These are phyloP conservation scores for Epichloe gansuensis DNA, from an alignment of 2,329 filamentous ascomycete genomes.

Conservation along the genomic window DNA sequence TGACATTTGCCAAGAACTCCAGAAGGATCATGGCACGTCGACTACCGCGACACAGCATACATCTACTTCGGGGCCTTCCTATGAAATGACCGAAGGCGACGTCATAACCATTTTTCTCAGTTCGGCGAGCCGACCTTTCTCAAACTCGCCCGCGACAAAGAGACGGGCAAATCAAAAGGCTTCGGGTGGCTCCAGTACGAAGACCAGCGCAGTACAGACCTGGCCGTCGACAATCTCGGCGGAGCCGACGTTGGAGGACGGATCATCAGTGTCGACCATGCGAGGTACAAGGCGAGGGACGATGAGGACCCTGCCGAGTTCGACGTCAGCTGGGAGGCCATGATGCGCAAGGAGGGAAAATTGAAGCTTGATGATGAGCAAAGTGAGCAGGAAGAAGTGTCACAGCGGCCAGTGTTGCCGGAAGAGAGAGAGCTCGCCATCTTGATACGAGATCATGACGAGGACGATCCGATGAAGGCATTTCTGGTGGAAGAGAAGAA, in stretches of 20 bases:
- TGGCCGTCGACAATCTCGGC: constrained; percentile 91
- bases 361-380: constrained; percentile 32
- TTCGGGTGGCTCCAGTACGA: constrained; percentile 98
- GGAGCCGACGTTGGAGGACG: constrained; percentile 74
- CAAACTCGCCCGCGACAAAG: constrained; percentile 86
- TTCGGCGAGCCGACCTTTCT: constrained; percentile 91
- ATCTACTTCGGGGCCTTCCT: constrained; percentile 92
- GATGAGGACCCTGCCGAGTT: constrained; percentile 56
- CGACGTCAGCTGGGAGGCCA: constrained; percentile 47
- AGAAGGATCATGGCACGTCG: constrained; percentile 88
- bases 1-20: constrained; percentile 45
- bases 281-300: constrained; percentile 78
- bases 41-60: constrained; percentile 96
- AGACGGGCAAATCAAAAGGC: constrained; percentile 87
- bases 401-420: constrained; percentile 52
- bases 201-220: constrained; percentile 87
- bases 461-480: constrained; percentile 95
- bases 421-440: constrained; percentile 72
- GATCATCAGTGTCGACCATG: constrained; percentile 79
- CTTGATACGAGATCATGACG: constrained; percentile 70
- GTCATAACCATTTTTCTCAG: constrained; percentile 90
- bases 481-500: constrained; percentile 86
- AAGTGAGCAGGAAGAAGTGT: constrained; percentile 33
- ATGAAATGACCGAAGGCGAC: constrained; percentile 89
- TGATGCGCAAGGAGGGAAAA: constrained; percentile 39